A percentile compares a stretch with the other conserved stretches of the same genome.
These are phyloP conservation scores for Tricholoma terreum DNA, from an alignment of 768 basidiomycete genomes.

Conservation along the genomic window DNA sequence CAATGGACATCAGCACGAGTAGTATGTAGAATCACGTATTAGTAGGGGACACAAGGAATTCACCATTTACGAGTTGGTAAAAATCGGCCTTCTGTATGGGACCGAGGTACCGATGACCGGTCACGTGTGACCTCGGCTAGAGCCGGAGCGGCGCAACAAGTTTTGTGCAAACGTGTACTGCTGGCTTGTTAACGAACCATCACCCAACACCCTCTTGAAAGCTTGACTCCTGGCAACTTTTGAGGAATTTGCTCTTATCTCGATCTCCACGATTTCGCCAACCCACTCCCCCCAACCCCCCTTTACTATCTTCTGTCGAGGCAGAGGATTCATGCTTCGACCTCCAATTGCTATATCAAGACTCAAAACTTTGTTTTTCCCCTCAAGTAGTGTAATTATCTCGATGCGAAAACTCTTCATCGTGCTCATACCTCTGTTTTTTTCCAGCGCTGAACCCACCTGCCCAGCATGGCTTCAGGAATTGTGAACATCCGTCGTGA, in stretches of 20 bases:
- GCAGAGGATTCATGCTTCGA: constrained; percentile 93
- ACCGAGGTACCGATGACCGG: no score
- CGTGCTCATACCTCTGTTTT: background rate
- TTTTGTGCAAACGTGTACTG: constrained; percentile 14
- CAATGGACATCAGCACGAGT: no score
- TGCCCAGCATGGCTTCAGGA: constrained; percentile 83
- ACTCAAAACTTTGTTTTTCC: constrained; percentile 55
- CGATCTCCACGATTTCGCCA: constrained; percentile 63
- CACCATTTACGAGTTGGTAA: no score
- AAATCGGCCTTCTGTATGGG: no score
- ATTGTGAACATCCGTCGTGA: constrained; percentile 93
- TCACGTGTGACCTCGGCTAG: constrained; percentile 6
- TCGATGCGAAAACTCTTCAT: background rate
- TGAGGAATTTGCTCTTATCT: constrained; percentile 8
- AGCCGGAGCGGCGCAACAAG: constrained; percentile 12
- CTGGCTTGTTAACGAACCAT: constrained; percentile 25
- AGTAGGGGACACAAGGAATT: no score
- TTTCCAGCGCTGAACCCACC: constrained; percentile 53
- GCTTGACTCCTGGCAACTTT: constrained; percentile 2
- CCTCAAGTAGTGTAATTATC: constrained; percentile 37
- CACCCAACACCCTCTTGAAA: constrained; percentile 12
- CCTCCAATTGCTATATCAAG: constrained; percentile 73
- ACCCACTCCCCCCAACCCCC: constrained; percentile 41
- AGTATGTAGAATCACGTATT: no score
- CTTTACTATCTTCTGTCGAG: constrained; percentile 57